Base-by-base conservation (phyloP, 306 rosid species). In the Trifolium repens region DNA sequence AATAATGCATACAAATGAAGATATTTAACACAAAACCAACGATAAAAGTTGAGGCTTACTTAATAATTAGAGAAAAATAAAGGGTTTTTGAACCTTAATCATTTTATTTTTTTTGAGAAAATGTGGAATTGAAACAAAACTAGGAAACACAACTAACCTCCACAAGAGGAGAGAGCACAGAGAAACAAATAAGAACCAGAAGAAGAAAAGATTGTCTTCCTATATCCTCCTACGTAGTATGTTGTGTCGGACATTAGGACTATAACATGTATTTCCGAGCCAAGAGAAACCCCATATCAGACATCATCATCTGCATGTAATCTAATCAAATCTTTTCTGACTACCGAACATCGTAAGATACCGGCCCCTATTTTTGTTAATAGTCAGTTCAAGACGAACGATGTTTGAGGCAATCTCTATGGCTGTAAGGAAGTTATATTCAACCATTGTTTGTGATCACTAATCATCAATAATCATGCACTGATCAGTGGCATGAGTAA, bases 371-470 rank as follows among this genome's bases (percentile, higher is more conserved):
- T 24, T 24, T 24, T 24, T 24, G 26, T 24, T 24, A 1, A 24
- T 24, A 24, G 26, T 24, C 1, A 24, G 26, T 24, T 24, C 26
- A 24, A 24, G 26, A 24, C 26, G 26, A 24, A 24, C 26, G n/a
- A n/a, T 8, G 66, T 65, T 65, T 13, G 26, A 64, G 22, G 19
- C 49, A 42, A n/a, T 14, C 46, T 13, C 43, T 15, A 5, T 10
- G 19, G 14, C 35, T 47, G 35, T 37, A 24, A 3, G 46, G 59
- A 68, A 43, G 53, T n/a, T 46, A 72, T 34, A 72, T 65, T 54
- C 61, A 62, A 39, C 19, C 47, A 13, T 11, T 5, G 35, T 49
- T 35, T 53, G 54, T 26, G 19, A 39, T 26, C 43, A 60, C 17
- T 61, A 30, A 61, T 61, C 26, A 53, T 26, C 71, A 66, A 6